phyloP scores from a whole-genome alignment of 2,329 filamentous ascomycete genomes.

The Fonsecaea pedrosoi region DNA sequence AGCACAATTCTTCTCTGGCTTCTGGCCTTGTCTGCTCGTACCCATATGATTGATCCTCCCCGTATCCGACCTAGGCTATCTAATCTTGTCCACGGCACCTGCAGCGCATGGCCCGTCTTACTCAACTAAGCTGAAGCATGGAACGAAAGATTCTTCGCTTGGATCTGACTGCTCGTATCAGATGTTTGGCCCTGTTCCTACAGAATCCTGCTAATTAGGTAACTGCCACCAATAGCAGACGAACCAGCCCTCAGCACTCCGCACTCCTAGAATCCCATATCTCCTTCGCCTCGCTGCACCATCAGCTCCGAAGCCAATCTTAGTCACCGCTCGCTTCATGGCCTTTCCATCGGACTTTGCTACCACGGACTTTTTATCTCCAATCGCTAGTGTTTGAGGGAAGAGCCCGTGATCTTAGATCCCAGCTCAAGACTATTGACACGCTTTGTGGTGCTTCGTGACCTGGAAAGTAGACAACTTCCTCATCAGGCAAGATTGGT shows the following conservation, averaged over 20 bases:
- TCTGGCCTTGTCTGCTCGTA: background rate
- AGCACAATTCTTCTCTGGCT: background rate
- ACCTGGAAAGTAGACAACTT: background rate
- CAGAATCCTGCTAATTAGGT: background rate
- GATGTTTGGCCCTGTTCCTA: background rate
- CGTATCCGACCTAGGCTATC: background rate
- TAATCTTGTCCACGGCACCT: background rate
- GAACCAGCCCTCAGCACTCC: background rate
- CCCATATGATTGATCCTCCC: background rate
- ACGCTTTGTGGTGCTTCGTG: background rate
- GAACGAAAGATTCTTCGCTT: background rate
- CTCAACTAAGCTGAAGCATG: background rate
- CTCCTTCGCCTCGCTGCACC: background rate
- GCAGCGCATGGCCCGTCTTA: background rate
- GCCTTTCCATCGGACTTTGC: background rate
- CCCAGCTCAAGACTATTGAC: background rate
- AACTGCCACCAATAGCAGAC: background rate
- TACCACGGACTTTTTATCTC: background rate
- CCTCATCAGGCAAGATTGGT: background rate
- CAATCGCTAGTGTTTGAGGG: background rate
- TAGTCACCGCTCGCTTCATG: background rate
- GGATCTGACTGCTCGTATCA: background rate
- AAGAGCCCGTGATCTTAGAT: background rate
- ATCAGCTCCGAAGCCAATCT: conserved; percentile 6
- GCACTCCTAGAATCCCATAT: background rate